Percentiles rank a stretch among this genome's conserved stretches.
Conservation (phyloP, 179 eudicot genomes). For the Monotropa hypopitys region DNA sequence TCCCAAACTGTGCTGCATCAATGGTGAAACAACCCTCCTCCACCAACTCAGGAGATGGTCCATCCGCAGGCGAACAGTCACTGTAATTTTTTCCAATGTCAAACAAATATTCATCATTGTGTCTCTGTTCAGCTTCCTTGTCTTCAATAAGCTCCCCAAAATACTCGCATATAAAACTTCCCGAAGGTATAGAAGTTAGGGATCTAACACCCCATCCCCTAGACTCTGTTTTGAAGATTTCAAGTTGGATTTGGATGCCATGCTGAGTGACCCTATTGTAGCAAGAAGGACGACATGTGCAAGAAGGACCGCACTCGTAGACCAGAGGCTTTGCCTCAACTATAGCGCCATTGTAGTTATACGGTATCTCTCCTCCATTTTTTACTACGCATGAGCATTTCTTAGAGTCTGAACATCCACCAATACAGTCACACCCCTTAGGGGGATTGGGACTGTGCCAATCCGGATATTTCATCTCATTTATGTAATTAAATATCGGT, state of each 20-base stretch:
- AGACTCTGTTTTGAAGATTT: constrained; percentile 65
- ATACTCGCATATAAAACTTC: constrained; percentile 84
- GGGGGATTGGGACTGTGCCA: constrained; percentile 38
- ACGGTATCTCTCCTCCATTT: constrained; percentile 81
- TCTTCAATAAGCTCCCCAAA: constrained; percentile 72
- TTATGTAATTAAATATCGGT: constrained; percentile 47
- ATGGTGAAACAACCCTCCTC: constrained; percentile 58
- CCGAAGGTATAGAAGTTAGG: constrained; percentile 51
- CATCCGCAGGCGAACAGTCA: constrained; percentile 28
- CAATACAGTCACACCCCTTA: constrained; percentile 52
- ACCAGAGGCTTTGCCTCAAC: constrained; percentile 58
- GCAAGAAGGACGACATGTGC: constrained; percentile 72
- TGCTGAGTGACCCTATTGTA: constrained; percentile 64
- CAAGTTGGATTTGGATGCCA: constrained; percentile 57
- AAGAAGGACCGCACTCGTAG: constrained; percentile 77
- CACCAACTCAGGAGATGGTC: constrained; percentile 15
- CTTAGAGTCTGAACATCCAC: constrained; percentile 43
- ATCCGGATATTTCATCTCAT: constrained; percentile 48
- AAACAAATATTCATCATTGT: constrained; percentile 67
- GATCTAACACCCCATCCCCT: constrained; percentile 90
- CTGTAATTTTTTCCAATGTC: constrained; percentile 64
- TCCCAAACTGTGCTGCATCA: constrained; percentile 60
- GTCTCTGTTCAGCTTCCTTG: constrained; percentile 67
- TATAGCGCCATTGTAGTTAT: constrained; percentile 53
- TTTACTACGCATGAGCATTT: constrained; percentile 46